These are phyloP conservation scores for Botrytis byssoidea DNA, from an alignment of 2,329 filamentous ascomycete genomes.

Conservation along the genomic window DNA sequence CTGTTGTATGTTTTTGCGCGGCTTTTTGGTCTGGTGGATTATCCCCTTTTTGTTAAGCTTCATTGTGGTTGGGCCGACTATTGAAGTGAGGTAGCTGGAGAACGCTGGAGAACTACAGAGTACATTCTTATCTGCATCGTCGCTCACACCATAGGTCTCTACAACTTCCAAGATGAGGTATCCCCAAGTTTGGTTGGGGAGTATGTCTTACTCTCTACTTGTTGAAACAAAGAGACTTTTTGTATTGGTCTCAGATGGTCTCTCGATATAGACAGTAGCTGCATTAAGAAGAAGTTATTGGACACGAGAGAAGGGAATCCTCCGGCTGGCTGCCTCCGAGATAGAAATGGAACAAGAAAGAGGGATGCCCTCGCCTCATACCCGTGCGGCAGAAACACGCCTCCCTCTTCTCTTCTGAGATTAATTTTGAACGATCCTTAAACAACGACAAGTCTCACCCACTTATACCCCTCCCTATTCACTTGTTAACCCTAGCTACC, in stretches of 20 bases:
- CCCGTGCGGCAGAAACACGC: background rate
- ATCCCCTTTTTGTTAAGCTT: background rate
- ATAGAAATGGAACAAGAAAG: background rate
- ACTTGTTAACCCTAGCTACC: background rate
- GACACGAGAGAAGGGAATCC: background rate
- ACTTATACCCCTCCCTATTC: background rate
- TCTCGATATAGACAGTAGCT: background rate
- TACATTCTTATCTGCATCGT: background rate
- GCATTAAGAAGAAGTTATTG: background rate
- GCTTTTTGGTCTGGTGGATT: background rate
- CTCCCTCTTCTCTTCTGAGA: background rate
- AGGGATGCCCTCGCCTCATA: background rate
- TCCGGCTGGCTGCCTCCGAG: background rate
- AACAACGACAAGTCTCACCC: background rate
- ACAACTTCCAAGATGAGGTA: background rate
- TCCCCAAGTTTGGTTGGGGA: background rate
- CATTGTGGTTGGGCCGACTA: too few species aligned
- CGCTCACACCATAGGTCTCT: background rate
- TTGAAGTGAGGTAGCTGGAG: background rate
- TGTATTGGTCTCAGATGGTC: background rate
- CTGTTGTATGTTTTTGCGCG: background rate
- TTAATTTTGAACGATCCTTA: background rate
- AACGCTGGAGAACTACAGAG: background rate
- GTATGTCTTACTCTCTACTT: background rate
- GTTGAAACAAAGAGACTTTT: background rate